Conservation (phyloP, 139 green algal species). For the Choricystis sp. region DNA sequence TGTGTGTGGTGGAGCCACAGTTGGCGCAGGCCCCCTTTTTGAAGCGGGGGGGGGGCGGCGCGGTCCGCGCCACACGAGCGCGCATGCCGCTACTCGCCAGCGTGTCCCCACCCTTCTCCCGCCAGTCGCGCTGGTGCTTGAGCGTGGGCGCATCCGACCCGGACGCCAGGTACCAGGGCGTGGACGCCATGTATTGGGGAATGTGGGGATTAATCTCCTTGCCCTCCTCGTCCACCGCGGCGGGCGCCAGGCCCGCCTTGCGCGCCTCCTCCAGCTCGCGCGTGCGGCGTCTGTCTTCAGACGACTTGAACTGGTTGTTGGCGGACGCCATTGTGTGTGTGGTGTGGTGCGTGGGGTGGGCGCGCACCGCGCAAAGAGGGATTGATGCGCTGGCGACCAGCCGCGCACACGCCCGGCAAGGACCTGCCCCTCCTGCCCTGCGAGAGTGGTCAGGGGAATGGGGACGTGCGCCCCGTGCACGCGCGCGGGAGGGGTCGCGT, state of each 20-base stretch:
- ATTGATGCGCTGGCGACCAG: too few species aligned
- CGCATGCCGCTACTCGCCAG: not conserved
- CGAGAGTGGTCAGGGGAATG: too few species aligned
- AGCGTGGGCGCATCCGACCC: constrained; percentile 63
- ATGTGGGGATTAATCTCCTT: constrained; percentile 99
- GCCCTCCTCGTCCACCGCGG: constrained; percentile 89
- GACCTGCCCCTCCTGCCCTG: too few species aligned
- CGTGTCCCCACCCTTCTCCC: constrained; percentile 33
- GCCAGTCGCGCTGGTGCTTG: constrained; percentile 98
- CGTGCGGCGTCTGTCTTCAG: constrained; percentile 37
- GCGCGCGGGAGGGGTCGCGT: too few species aligned
- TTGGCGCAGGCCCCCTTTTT: constrained; percentile 93
- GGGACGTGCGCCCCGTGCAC: too few species aligned
- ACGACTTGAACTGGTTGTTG: constrained; percentile 24
- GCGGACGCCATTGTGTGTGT: constrained; percentile 15
- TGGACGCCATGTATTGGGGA: constrained; percentile 89
- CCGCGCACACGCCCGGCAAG: too few species aligned
- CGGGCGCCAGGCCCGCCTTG: constrained; percentile 82
- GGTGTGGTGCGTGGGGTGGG: not conserved
- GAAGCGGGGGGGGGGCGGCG: constrained; percentile 70
- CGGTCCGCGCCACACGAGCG: not conserved
- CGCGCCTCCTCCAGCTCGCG: constrained; percentile 92
- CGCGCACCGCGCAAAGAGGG: not conserved
- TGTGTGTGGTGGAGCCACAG: constrained; percentile 92
- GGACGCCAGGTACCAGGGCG: constrained; percentile 96